These are phyloP conservation scores for Nissolia schottii DNA, from an alignment of 306 rosid genomes.

Conservation along the genomic window DNA sequence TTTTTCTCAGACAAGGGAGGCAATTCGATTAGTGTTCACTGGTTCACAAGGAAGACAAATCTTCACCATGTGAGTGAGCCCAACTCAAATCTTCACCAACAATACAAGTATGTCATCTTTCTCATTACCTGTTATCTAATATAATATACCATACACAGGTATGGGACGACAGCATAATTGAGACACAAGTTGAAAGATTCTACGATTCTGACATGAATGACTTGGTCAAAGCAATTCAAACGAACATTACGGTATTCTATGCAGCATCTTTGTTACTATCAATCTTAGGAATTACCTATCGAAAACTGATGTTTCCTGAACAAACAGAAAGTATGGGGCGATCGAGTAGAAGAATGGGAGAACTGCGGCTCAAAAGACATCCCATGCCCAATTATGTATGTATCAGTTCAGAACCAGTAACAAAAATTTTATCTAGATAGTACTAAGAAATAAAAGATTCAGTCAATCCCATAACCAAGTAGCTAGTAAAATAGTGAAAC, in stretches of 20 bases:
- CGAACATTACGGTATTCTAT: constrained; percentile 61
- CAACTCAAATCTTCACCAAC: not conserved
- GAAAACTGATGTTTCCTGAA: not conserved
- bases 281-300: not conserved
- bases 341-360: constrained; percentile 66
- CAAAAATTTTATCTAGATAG: too few relatives aligned
- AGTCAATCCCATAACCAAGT: not conserved
- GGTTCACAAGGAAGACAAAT: constrained; percentile 70
- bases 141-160: constrained; percentile 32
- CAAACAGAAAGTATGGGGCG: constrained; percentile 63
- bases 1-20: constrained; percentile 71
- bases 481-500: not conserved
- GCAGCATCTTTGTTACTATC: not conserved
- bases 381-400: constrained; percentile 66
- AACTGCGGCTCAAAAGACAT: constrained; percentile 39
- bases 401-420: too few relatives aligned
- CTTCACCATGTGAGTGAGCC: constrained; percentile 78
- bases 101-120: not conserved
- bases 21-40: constrained; percentile 55
- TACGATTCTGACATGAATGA: constrained; percentile 38
- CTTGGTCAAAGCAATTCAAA: constrained; percentile 47
- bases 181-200: constrained; percentile 61
- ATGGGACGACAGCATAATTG: constrained; percentile 77
- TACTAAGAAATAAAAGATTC: too few relatives aligned
- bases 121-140: not conserved